These are phyloP conservation scores for Vitis cinerea DNA, from an alignment of 164 flowering plant species.

Conservation along the genomic window DNA sequence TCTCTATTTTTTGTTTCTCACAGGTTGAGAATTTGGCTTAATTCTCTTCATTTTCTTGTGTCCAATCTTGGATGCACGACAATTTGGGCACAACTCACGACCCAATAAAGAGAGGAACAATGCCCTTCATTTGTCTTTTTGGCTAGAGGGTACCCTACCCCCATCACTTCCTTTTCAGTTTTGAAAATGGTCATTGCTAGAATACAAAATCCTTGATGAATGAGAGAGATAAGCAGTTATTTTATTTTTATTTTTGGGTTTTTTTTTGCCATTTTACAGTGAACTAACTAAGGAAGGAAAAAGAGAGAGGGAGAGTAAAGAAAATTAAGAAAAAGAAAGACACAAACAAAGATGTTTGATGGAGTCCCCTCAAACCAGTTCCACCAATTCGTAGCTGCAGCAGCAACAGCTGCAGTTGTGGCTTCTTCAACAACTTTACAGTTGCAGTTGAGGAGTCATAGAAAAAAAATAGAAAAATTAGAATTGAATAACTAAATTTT, in stretches of 20 bases:
- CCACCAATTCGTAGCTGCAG: slow-evolving; percentile 47
- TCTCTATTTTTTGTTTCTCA: too few species aligned
- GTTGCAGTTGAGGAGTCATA: slow-evolving; percentile 1
- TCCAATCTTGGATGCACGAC: too few species aligned
- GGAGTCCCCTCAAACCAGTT: slow-evolving; percentile 48
- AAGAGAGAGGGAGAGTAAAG: slow-evolving; percentile 2
- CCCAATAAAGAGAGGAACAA: too few species aligned
- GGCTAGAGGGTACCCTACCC: slow-evolving; percentile 10
- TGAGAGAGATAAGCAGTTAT: slow-evolving; percentile 21
- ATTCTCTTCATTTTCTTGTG: too few species aligned
- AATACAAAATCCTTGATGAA: slow-evolving; percentile 29
- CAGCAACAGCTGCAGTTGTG: too few species aligned
- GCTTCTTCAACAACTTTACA: slow-evolving; percentile 25
- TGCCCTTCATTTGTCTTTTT: background rate
- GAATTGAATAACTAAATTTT: too few species aligned
- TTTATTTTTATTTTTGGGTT: slow-evolving; percentile 12
- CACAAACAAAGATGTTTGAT: slow-evolving; percentile 49
- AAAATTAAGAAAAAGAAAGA: background rate
- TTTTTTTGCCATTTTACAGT: slow-evolving; percentile 20
- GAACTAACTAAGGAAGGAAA: slow-evolving; percentile 4
- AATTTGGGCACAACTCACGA: too few species aligned
- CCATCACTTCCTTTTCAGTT: slow-evolving; percentile 8
- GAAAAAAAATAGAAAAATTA: too few species aligned
- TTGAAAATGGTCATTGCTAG: background rate
- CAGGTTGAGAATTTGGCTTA: too few species aligned